phyloP scores from a whole-genome alignment of 2,329 filamentous ascomycete species.

The Arachnomyces sp. region DNA sequence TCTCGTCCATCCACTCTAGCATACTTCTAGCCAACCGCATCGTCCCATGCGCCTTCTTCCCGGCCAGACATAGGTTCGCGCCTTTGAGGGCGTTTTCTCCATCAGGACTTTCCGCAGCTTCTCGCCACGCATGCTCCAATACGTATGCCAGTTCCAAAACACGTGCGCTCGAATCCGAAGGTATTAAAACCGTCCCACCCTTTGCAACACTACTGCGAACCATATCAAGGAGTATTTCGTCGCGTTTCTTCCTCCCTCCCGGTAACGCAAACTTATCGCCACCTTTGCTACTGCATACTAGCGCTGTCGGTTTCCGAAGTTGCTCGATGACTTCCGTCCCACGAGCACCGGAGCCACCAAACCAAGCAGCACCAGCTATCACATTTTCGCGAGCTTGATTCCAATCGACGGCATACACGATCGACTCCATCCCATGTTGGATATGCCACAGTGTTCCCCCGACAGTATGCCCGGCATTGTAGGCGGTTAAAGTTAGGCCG shows the following conservation, averaged over 20 bases:
- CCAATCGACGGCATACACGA: constrained; percentile 97
- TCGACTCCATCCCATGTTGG: constrained; percentile 90
- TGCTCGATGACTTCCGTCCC: constrained; percentile 90
- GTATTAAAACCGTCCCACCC: constrained; percentile 86
- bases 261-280: constrained; percentile 61
- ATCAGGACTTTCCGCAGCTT: constrained; percentile 48
- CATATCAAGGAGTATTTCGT: constrained; percentile 75
- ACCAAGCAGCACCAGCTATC: constrained; percentile 84
- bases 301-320: constrained; percentile 80
- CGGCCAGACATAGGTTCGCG: constrained; percentile 67
- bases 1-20: constrained; percentile 99
- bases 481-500: constrained; percentile 88
- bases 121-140: constrained; percentile 83
- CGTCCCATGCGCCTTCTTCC: constrained; percentile 76
- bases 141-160: constrained; percentile 87
- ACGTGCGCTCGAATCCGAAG: constrained; percentile 89
- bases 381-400: constrained; percentile 96
- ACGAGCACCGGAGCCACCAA: constrained; percentile 70
- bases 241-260: constrained; percentile 68
- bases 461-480: constrained; percentile 90
- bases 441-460: constrained; percentile 99
- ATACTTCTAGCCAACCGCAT: constrained; percentile 89
- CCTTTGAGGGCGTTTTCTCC: constrained; percentile 44
- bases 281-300: constrained; percentile 84
- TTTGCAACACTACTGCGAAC: constrained; percentile 69